Evolutionary conservation across 805 yeast genomes (phyloP).

Genomic region (Maudiozyma bulderi): DNA sequence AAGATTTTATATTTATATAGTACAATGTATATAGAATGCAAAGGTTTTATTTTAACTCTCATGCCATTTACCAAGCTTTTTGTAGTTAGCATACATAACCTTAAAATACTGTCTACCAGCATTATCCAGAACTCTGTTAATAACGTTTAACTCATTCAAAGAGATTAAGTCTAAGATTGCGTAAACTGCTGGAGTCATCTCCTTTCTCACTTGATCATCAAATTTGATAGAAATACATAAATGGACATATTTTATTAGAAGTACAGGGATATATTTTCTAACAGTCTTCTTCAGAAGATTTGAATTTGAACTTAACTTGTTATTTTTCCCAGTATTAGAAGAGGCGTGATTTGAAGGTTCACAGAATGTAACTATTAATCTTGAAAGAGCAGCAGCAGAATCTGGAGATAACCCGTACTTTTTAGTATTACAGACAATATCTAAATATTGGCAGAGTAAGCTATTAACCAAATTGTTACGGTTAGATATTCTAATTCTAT

Average conservation of each 20-base stretch:
- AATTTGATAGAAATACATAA: constrained; percentile 44
- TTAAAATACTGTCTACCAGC: constrained; percentile 62
- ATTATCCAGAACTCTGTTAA: constrained; percentile 56
- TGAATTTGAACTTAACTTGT: constrained; percentile 44
- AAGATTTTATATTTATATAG: too few relatives aligned
- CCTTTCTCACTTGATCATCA: constrained; percentile 36
- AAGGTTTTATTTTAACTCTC: constrained; percentile 32
- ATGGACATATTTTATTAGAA: constrained; percentile 51
- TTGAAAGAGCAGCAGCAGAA: constrained; percentile 41
- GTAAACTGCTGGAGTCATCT: constrained; percentile 47
- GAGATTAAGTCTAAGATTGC: constrained; percentile 62
- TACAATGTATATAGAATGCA: too few relatives aligned
- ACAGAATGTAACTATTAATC: constrained; percentile 60
- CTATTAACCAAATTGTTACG: constrained; percentile 61
- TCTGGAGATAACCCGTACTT: constrained; percentile 16
- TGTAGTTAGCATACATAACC: constrained; percentile 61
- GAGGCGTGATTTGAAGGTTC: constrained; percentile 43
- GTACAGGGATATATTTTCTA: constrained; percentile 51
- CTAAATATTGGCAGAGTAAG: constrained; percentile 42
- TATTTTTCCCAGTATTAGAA: constrained; percentile 22
- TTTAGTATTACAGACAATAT: constrained; percentile 30
- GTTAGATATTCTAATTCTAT: constrained; percentile 58
- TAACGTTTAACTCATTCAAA: constrained; percentile 49
- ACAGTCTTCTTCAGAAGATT: constrained; percentile 48
- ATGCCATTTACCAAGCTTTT: constrained; percentile 73